Evolutionary conservation across 2,329 filamentous ascomycete species (phyloP), one percentile per base, ranked within the genome.

Genomic region (Fusarium coffeatum): DNA sequence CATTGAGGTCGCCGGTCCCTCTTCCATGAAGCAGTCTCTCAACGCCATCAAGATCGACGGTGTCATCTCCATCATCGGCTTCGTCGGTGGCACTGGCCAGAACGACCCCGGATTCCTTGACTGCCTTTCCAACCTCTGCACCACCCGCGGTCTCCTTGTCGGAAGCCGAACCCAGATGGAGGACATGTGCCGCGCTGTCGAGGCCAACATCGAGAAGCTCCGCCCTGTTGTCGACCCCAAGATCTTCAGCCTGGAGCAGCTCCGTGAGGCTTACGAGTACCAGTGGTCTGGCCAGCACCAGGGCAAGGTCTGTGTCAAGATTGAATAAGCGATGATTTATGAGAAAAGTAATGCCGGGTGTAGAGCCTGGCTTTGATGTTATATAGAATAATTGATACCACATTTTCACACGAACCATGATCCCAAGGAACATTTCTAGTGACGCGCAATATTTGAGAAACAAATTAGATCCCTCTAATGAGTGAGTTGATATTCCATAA

Each of bases 101-200:
- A 72, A 73, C 9, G 71, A 78, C 64, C 77, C 78, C 1, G 72
- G 78, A 15, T 80, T 80, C 72, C 68, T 80, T 8, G 78, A 79
- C 57, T 76, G 73, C 64, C 66, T 81, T 15, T 66, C 30, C 28
- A 69, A 72, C 32, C 48, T 77, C 18, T 81, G 82, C 75, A 86
- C 80, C 0, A 80, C 81, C 9, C 77, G 86, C 5, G 84, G 84
- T 28, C 67, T 87, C 6, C 76, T 84, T 43, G 82, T 83, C 9
- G 86, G 86, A 6, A 84, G 64, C 71, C 76, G 83, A 18, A 45
- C 75, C 5, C 82, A 85, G 78, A 82, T 87, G 77, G 84, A 87
- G 75, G 85, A 86, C 12, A 85, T 87, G 82, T 82, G 81, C 66
- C 76, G 78, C 3, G 84, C 83, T 18, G 80, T 87, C 58, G 85